Conservation (phyloP, 2,329 filamentous ascomycete genomes). For the Penicillium sp. region DNA sequence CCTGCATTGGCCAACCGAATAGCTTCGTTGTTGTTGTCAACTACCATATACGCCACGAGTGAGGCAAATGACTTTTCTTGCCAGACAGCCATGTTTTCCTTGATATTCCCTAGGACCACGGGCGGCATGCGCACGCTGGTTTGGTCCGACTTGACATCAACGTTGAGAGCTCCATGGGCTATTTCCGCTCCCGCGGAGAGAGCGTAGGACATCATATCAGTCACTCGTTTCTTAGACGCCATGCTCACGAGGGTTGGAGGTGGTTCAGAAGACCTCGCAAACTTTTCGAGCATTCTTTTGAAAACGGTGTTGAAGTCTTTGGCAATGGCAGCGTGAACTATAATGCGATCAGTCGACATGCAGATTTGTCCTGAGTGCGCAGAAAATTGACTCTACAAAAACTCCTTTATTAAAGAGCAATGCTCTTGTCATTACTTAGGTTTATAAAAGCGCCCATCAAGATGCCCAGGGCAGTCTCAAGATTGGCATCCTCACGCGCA, state of each 20-base stretch:
- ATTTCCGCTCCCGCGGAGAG: constrained; percentile 30
- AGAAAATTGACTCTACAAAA: no score
- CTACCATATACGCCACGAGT: constrained; percentile 58
- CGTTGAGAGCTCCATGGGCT: constrained; percentile 19
- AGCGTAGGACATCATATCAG: constrained; percentile 24
- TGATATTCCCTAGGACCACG: constrained; percentile 63
- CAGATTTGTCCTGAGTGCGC: constrained; percentile 63
- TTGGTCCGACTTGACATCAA: not conserved
- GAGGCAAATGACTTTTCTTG: constrained; percentile 65
- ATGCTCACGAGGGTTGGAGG: constrained; percentile 40
- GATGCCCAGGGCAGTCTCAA: constrained; percentile 39
- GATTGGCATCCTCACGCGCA: constrained; percentile 44
- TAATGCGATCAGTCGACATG: constrained; percentile 60
- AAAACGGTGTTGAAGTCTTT: constrained; percentile 51
- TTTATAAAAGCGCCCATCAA: constrained; percentile 50
- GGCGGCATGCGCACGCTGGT: constrained; percentile 52
- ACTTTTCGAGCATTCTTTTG: constrained; percentile 36
- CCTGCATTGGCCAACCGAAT: constrained; percentile 39
- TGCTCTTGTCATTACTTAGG: no score
- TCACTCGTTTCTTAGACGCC: constrained; percentile 43
- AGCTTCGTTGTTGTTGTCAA: constrained; percentile 39
- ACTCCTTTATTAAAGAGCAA: no score
- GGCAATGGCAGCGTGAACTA: constrained; percentile 48
- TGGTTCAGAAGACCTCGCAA: constrained; percentile 18
- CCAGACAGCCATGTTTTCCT: constrained; percentile 54